These are phyloP conservation scores for Lepidium campestre DNA, from an alignment of 441 rosid genomes.

Conservation along the genomic window DNA sequence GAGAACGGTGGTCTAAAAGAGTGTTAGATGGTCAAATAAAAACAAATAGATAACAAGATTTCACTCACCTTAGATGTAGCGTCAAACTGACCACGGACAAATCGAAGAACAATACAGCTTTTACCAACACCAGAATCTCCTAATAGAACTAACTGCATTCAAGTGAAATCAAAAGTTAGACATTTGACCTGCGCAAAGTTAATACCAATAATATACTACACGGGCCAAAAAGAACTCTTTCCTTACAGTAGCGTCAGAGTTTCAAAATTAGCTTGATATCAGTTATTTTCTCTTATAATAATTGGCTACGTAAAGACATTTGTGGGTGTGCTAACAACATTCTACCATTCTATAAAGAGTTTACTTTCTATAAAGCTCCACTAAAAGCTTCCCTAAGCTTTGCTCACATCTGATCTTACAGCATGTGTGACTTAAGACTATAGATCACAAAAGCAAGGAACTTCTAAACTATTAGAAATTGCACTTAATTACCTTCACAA, in stretches of 20 bases:
- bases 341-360: not conserved
- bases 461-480: not conserved
- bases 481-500: not conserved
- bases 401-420: not conserved
- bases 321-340: not conserved
- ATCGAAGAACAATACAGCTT: conserved; percentile 95
- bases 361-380: not conserved
- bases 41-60: not conserved
- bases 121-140: conserved; percentile 99
- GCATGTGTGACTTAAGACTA: not conserved
- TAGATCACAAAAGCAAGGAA: not conserved
- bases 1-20: not conserved
- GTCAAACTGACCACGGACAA: conserved; percentile 97
- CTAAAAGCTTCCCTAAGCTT: not conserved
- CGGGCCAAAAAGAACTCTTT: not conserved
- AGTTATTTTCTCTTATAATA: too few species aligned
- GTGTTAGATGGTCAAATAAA: not conserved
- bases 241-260: not conserved
- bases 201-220: not conserved
- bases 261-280: not conserved
- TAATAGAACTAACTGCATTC: conserved; percentile 70
- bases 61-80: conserved; percentile 81
- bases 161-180: conserved; percentile 19
- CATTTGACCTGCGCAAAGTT: not conserved
- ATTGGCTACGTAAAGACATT: not conserved